Evolutionary conservation across 2,329 filamentous ascomycete species (phyloP), one percentile per base, ranked within the genome.

Genomic region (Raffaelea ambrosiae): DNA sequence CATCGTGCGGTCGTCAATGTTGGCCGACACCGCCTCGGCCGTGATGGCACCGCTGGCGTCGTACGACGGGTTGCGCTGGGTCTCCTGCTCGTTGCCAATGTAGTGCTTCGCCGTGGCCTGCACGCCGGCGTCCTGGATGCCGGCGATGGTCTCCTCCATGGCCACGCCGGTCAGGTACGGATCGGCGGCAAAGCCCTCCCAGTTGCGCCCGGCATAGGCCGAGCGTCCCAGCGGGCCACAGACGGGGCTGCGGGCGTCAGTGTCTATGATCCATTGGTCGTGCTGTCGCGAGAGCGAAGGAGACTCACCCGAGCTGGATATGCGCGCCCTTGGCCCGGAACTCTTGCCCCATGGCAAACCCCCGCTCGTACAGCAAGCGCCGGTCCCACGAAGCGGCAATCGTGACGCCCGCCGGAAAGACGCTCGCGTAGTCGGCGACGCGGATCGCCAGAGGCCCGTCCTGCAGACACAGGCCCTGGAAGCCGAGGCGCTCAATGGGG

Each of bases 251-350:
- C 83, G 82, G 83, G 86, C 86, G 4, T 74, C 71, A 81, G 86
- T 83, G 53, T 86, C 83, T 2, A 86, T 0, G 78, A 82, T 44
- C 80, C 78, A 57, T 86, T 86, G 48, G 85, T 70, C 69, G 79
- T 79, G 59, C 87, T 84, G 56, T 95, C 33, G 18, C 18, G 23
- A 9, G 26, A 46, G 14, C 13, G 40, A 35, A 10, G 11, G 1
- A 8, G 44, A 38, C 38, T 46, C 40, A 26, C 0, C 87, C 88
- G 5, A 94, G 72, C 48, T 84, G 76, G 14, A 93, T 74, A 59
- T 94, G 86, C 26, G 88, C 79, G 41, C 88, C 88, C 63, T 94
- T 94, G 39, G 67, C 77, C 51, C 74, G 76, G 61, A 87, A 86
- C 63, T 95, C 88, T 46, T 73, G 69, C 5, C 83, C 88, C 83